Evolutionary conservation across 2,329 filamentous ascomycete genomes (phyloP), one percentile per base, ranked within the genome.

Genomic region (Aureobasidium namibiae): DNA sequence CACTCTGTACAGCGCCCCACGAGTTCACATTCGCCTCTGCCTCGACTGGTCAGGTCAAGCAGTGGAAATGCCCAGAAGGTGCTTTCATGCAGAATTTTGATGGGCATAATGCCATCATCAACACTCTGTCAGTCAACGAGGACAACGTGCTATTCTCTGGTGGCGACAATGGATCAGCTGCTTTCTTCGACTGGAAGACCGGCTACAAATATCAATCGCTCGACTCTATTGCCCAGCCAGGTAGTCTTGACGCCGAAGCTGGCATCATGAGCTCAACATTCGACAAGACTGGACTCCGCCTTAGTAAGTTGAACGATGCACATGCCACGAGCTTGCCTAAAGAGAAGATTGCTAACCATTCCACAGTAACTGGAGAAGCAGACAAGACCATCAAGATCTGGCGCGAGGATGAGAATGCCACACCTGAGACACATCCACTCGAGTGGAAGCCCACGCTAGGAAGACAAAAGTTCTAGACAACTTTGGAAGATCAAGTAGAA

Each of bases 71-170:
- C 66, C 95, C 95, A 1, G 91, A 96, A 71, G 95, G 92, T 38
- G 90, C 90, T 16, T 97, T 99, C 71, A 99, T 99, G 94, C 92
- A 96, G 73, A 97, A 97, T 71, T 97, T 97, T 68, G 90, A 96
- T 44, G 92, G 92, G 4, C 92, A 97, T 69, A 96, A 96, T 68
- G 84, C 90, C 61, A 95, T 99, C 71, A 92, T 99, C 77, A 99
- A 99, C 75, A 91, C 91, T 0, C 77, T 99, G 46, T 83, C 90
- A 44, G 91, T 94, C 33, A 99, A 99, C 72, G 89, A 95, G 68
- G 90, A 96, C 71, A 94, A 96, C 67, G 90, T 97, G 16, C 75
- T 99, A 61, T 96, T 99, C 74, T 94, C 91, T 2, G 94, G 94
- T 60, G 92, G 87, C 48, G 94, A 99, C 69, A 96, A 99, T 67